phyloP scores from a whole-genome alignment of 176 grass and related monocot species.

The Cymbopogon citratus region DNA sequence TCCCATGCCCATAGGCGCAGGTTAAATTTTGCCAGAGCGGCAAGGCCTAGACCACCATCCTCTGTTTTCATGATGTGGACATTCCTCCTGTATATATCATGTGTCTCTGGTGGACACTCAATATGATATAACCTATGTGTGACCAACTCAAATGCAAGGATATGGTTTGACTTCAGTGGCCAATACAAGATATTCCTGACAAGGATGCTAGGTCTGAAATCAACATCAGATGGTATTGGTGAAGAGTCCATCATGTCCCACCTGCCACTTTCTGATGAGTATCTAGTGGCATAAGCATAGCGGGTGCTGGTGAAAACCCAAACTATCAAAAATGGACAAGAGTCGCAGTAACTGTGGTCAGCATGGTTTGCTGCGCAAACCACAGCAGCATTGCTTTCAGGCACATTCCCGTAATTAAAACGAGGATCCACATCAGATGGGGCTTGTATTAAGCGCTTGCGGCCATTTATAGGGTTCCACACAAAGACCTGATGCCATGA shows the following conservation, averaged over 20 bases:
- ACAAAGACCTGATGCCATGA: slow-evolving; percentile 9
- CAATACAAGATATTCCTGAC: slow-evolving; percentile 23
- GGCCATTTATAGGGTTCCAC: slow-evolving; percentile 24
- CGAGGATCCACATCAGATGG: slow-evolving; percentile 16
- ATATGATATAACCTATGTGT: slow-evolving; percentile 20
- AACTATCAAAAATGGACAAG: slow-evolving; percentile 18
- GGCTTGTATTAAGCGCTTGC: background rate
- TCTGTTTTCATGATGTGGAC: slow-evolving; percentile 36
- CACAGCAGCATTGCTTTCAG: slow-evolving; percentile 19
- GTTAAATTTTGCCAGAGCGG: slow-evolving; percentile 15
- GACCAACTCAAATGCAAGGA: slow-evolving; percentile 20
- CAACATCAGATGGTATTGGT: slow-evolving; percentile 18
- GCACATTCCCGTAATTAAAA: slow-evolving; percentile 25
- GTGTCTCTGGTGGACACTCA: slow-evolving; percentile 31
- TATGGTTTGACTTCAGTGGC: slow-evolving; percentile 30
- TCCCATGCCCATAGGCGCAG: slow-evolving; percentile 18
- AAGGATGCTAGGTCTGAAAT: slow-evolving; percentile 35
- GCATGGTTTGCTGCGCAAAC: slow-evolving; percentile 15
- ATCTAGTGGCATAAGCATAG: slow-evolving; percentile 20
- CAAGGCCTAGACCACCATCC: slow-evolving; percentile 25
- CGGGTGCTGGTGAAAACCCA: slow-evolving; percentile 19
- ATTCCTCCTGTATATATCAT: slow-evolving; percentile 29
- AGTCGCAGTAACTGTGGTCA: slow-evolving; percentile 6
- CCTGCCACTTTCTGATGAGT: slow-evolving; percentile 15
- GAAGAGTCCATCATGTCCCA: slow-evolving; percentile 7